Conservation (phyloP, 306 rosid genomes). For the Mucuna pruriens region DNA sequence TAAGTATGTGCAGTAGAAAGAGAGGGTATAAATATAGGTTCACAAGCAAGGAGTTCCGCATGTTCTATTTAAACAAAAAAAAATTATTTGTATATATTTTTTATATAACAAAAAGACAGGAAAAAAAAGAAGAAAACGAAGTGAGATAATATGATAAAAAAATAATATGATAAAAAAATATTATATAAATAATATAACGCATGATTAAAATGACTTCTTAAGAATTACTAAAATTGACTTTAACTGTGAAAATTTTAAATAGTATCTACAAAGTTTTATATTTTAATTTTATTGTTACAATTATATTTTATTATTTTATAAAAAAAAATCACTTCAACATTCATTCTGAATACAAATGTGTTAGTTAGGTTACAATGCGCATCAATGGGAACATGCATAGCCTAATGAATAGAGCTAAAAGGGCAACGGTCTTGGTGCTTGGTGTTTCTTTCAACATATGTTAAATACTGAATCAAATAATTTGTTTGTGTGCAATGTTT, state of each 20-base stretch:
- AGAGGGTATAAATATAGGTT: too few species aligned
- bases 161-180: neutral
- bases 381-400: neutral
- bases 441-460: neutral
- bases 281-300: too few species aligned
- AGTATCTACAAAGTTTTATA: too few species aligned
- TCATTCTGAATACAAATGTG: neutral
- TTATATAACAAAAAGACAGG: neutral
- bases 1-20: neutral
- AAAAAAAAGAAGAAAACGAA: too few species aligned
- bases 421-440: neutral
- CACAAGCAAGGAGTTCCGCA: neutral
- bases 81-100: too few species aligned
- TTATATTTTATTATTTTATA: too few species aligned
- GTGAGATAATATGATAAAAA: neutral
- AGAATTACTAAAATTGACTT: too few species aligned
- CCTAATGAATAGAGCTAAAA: neutral
- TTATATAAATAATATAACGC: neutral
- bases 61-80: neutral
- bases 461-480: neutral
- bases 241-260: too few species aligned
- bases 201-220: neutral
- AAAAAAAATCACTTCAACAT: too few species aligned
- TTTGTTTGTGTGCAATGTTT: neutral
- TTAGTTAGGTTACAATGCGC: neutral